These are phyloP conservation scores for Hyaloperonospora brassicae DNA, from an alignment of 352 stramenopile genomes.

Conservation along the genomic window DNA sequence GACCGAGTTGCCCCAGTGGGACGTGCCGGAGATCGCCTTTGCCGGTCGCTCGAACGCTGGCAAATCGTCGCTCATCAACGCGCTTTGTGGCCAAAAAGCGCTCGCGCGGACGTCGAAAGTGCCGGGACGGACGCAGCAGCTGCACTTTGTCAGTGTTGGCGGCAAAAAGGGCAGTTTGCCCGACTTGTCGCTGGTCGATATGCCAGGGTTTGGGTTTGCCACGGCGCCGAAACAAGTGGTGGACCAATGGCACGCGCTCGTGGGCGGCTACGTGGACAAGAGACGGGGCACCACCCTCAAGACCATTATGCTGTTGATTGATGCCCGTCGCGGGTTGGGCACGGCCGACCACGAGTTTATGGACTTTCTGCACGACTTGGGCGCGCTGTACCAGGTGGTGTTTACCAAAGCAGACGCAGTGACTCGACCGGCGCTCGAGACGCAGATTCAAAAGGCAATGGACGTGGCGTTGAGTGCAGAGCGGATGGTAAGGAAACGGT, in stretches of 20 bases:
- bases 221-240: slow-evolving; percentile 62
- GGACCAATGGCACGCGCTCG: slow-evolving; percentile 69
- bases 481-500: slow-evolving; percentile 35
- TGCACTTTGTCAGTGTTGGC: slow-evolving; percentile 78
- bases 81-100: slow-evolving; percentile 52
- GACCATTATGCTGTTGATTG: slow-evolving; percentile 67
- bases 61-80: slow-evolving; percentile 86
- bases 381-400: slow-evolving; percentile 81
- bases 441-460: slow-evolving; percentile 44
- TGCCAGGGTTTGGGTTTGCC: slow-evolving; percentile 84
- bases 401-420: slow-evolving; percentile 87
- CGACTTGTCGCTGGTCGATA: slow-evolving; percentile 68
- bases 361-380: slow-evolving; percentile 77
- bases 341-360: slow-evolving; percentile 83
- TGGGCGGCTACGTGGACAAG: slow-evolving; percentile 69
- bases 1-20: slow-evolving; percentile 56
- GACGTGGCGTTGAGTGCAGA: slow-evolving; percentile 37
- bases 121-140: slow-evolving; percentile 72
- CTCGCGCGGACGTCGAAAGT: slow-evolving; percentile 81
- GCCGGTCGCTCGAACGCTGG: slow-evolving; percentile 83
- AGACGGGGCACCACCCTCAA: slow-evolving; percentile 68
- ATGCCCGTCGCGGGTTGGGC: slow-evolving; percentile 68
- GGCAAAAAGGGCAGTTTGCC: slow-evolving; percentile 64
- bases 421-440: slow-evolving; percentile 35
- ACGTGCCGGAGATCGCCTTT: slow-evolving; percentile 76